A percentile compares a stretch with the other conserved stretches of the same genome.
phyloP scores from a whole-genome alignment of 306 rosid genomes.

The Aeschynomene evenia region DNA sequence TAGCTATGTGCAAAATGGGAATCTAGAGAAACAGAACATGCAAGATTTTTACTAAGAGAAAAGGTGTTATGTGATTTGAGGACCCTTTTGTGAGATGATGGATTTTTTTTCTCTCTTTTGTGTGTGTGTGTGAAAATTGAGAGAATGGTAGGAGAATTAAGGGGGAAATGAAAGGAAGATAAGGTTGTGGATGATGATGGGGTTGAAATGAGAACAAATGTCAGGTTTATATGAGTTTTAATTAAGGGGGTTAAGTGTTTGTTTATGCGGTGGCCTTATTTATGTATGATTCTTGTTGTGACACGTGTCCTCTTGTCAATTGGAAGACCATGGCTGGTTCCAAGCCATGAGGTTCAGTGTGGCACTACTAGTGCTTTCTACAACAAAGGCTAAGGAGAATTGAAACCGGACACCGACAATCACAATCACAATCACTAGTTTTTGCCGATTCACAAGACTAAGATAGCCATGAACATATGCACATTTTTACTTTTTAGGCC shows the following conservation, averaged over 20 bases:
- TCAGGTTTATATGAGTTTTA: background rate
- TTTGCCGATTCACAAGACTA: no score
- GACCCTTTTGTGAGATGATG: background rate
- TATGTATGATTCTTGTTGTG: background rate
- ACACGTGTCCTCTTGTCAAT: slow-evolving; percentile 8
- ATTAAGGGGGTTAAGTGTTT: background rate
- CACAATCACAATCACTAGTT: no score
- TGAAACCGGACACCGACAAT: background rate
- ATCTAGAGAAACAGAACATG: background rate
- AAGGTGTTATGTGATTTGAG: background rate
- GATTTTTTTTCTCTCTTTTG: no score
- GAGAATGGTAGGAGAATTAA: background rate
- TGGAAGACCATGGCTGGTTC: background rate
- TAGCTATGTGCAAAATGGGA: background rate
- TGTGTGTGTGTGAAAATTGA: no score
- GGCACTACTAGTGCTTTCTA: background rate
- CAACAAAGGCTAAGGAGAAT: no score
- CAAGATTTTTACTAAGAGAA: background rate
- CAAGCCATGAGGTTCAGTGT: slow-evolving; percentile 13
- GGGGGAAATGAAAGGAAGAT: slow-evolving; percentile 2
- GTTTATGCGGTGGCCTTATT: slow-evolving; percentile 13
- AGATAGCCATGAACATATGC: background rate
- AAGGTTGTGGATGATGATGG: slow-evolving; percentile 19
- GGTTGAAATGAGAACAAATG: slow-evolving; percentile 37
- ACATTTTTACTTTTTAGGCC: background rate